A percentile compares a stretch with the other conserved stretches of the same genome.
These are phyloP conservation scores for Fomitopsis pulvina DNA, from an alignment of 768 basidiomycete species.

Conservation along the genomic window DNA sequence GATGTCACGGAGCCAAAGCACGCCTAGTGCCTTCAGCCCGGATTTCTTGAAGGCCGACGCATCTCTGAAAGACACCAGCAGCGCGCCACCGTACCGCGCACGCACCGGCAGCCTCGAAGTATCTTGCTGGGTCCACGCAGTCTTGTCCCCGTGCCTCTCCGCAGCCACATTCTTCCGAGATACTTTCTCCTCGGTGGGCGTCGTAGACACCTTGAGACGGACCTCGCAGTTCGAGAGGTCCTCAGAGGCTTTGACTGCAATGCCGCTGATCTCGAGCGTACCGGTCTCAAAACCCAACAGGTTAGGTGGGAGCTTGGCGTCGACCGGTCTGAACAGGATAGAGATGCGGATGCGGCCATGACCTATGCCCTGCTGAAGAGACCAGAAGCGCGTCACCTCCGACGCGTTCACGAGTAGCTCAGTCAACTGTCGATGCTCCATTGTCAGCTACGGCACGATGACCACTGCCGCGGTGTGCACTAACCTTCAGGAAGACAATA, in stretches of 20 bases:
- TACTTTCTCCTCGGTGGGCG: slow-evolving; percentile 34
- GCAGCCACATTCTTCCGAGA: slow-evolving; percentile 33
- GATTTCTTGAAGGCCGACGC: slow-evolving; percentile 24
- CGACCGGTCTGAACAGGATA: slow-evolving; percentile 61
- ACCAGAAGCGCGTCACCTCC: slow-evolving; percentile 50
- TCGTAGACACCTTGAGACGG: slow-evolving; percentile 34
- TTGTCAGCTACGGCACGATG: not conserved
- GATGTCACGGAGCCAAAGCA: slow-evolving; percentile 50
- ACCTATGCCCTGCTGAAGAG: slow-evolving; percentile 66
- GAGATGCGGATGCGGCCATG: slow-evolving; percentile 58
- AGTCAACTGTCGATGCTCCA: slow-evolving; percentile 18
- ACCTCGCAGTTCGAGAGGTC: slow-evolving; percentile 36
- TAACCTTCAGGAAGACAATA: slow-evolving; percentile 51
- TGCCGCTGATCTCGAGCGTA: slow-evolving; percentile 47
- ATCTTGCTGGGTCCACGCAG: slow-evolving; percentile 28
- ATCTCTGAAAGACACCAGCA: slow-evolving; percentile 39
- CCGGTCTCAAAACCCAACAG: slow-evolving; percentile 67
- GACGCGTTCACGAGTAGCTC: slow-evolving; percentile 35
- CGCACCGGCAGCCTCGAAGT: slow-evolving; percentile 40
- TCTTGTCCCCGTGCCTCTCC: slow-evolving; percentile 22
- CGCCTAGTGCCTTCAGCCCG: slow-evolving; percentile 30
- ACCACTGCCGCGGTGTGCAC: not conserved
- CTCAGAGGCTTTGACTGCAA: slow-evolving; percentile 19
- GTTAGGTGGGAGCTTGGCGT: slow-evolving; percentile 47
- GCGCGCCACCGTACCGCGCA: slow-evolving; percentile 39